Evolutionary conservation across 2,329 filamentous ascomycete genomes (phyloP).

Genomic region (Zymoseptoria ardabiliae): DNA sequence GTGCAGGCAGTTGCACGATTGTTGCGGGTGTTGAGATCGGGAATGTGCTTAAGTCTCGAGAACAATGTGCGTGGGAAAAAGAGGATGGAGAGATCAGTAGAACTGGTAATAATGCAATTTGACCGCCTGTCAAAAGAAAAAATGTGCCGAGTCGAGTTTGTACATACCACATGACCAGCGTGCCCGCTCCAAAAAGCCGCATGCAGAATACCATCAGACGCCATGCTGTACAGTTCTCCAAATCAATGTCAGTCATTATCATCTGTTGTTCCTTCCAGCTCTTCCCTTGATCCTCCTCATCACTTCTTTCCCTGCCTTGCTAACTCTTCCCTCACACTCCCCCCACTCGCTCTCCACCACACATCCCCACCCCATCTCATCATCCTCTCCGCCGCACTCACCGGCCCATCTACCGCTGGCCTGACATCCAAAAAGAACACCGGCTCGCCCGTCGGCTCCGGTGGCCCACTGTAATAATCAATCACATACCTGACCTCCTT

Average conservation of each 20-base stretch:
- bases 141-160: neutral
- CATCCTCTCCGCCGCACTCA: conserved; percentile 69
- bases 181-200: neutral
- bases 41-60: no score
- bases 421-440: conserved; percentile 95
- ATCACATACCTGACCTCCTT: conserved; percentile 90
- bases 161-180: neutral
- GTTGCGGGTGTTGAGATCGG: no score
- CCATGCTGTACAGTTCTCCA: neutral
- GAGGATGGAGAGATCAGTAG: neutral
- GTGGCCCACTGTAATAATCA: conserved; percentile 77
- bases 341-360: conserved; percentile 85
- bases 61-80: no score
- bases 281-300: conserved; percentile 1
- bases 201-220: neutral
- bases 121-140: neutral
- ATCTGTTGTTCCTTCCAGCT: conserved; percentile 3
- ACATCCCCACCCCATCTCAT: conserved; percentile 88
- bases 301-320: conserved; percentile 21
- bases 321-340: conserved; percentile 48
- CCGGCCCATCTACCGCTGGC: conserved; percentile 76
- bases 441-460: conserved; percentile 77
- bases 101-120: neutral
- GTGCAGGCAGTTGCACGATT: no score
- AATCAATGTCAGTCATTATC: neutral